A percentile compares a stretch with the other conserved stretches of the same genome.
Evolutionary conservation across 345 rosid genomes (phyloP).

Genomic region (Moricandia moricandioides): DNA sequence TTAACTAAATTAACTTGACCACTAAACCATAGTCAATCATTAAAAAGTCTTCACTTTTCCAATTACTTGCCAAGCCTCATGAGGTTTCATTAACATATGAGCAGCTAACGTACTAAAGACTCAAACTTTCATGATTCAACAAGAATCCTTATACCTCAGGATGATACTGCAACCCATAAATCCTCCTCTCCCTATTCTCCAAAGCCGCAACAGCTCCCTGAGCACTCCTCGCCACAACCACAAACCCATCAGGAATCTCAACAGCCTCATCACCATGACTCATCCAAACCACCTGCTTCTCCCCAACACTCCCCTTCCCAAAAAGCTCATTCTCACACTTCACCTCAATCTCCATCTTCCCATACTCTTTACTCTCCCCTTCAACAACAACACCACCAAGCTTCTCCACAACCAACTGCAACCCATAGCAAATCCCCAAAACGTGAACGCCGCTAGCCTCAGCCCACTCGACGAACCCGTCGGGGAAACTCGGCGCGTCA

Average conservation of each 20-base stretch:
- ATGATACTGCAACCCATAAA: conserved; percentile 90
- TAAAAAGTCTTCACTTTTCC: no score
- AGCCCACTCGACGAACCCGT: conserved; percentile 76
- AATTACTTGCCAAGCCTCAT: background rate
- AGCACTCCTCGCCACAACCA: conserved; percentile 66
- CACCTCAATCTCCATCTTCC: conserved; percentile 90
- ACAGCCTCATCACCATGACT: conserved; percentile 94
- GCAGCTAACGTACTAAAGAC: background rate
- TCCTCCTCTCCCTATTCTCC: conserved; percentile 57
- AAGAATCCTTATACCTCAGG: conserved; percentile 61
- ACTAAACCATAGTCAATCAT: background rate
- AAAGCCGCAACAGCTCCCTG: conserved; percentile 84
- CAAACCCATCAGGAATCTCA: conserved; percentile 69
- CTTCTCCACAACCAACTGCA: conserved; percentile 81
- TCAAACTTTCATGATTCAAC: background rate
- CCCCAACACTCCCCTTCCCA: conserved; percentile 62
- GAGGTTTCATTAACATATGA: background rate
- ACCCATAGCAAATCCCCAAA: conserved; percentile 82
- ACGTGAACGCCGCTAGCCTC: conserved; percentile 53
- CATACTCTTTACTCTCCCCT: conserved; percentile 88
- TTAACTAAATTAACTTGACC: background rate
- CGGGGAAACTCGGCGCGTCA: conserved; percentile 70
- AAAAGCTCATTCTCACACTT: conserved; percentile 49
- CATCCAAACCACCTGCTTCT: conserved; percentile 90
- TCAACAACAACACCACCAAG: conserved; percentile 73